Evolutionary conservation across 225 moss, liverwort and hornwort genomes (phyloP), one percentile per base, ranked within the genome.

Genomic region (Sphagnum contortum): DNA sequence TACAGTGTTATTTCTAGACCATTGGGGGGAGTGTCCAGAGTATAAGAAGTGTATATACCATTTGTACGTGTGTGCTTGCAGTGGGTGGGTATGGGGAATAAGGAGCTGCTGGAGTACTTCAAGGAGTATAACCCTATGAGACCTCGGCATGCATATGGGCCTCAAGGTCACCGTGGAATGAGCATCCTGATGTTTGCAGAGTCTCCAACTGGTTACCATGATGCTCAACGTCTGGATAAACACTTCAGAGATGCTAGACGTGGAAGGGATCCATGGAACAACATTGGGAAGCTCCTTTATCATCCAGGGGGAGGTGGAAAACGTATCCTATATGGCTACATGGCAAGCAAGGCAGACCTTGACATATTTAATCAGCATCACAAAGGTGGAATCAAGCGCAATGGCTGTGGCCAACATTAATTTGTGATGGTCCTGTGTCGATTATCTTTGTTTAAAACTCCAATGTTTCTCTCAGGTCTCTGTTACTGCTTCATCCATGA

Each of bases 61-160:
- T 1, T 29, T 29, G 29, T 29, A 29, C 29, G 29, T 29, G 29
- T 29, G 9, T 52, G 52, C 12, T 70, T 74, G 70, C 81, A 83
- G 80, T 86, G 88, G 86, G 69, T 82, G 57, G 86, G 88, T 61
- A 84, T 84, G 84, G 82, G 86, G 50, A 86, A 88, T 68, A 77
- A 86, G 48, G 91, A 91, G 80, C 80, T 91, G n/a, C 65, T 86
- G 62, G 80, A 79, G 68, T 62, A 83, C 53, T 91, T 86, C 67
- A 80, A 77, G 66, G 65, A 71, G 49, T 80, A 86, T 69, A 82
- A 86, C 68, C 81, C 84, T 49, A 65, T 76, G 50, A 91, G 82
- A 71, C 79, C 88, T 63, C 71, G 84, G 67, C 88, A 88, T 75
- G 80, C 88, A 4, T 86, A 79, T 80, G 84, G 91, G 52, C 91